phyloP scores from a whole-genome alignment of 176 grass and related monocot species.

The Oryza longistaminata region DNA sequence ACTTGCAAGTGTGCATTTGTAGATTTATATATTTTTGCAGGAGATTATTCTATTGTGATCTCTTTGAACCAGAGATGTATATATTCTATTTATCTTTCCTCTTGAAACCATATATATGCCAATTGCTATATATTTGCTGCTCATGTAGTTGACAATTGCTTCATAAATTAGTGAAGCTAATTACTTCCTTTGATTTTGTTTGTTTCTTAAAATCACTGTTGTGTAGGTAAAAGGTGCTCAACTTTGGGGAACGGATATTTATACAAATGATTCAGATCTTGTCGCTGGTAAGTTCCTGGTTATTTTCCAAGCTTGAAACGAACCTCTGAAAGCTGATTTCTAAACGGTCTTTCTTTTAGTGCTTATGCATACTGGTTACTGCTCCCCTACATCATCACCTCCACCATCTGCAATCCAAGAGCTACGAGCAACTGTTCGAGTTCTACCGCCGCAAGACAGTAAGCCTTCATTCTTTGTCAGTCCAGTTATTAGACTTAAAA shows the following conservation, averaged over 20 bases:
- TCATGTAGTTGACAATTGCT: constrained; percentile 12
- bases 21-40: not conserved
- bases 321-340: constrained; percentile 30
- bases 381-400: constrained; percentile 77
- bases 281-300: constrained; percentile 67
- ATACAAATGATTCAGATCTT: constrained; percentile 96
- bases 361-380: constrained; percentile 96
- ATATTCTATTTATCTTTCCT: not conserved
- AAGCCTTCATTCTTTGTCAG: constrained; percentile 29
- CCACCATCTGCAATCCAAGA: constrained; percentile 84
- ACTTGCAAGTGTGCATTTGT: constrained; percentile 10
- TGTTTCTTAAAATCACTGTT: constrained; percentile 28
- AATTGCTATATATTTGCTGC: not conserved
- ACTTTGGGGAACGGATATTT: constrained; percentile 93
- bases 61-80: not conserved
- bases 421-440: constrained; percentile 67
- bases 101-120: not conserved
- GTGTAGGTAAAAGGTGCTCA: constrained; percentile 96
- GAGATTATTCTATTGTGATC: constrained; percentile 25
- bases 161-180: not conserved
- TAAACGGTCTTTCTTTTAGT: constrained; percentile 55
- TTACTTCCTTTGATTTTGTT: not conserved
- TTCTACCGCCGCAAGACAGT: constrained; percentile 82
- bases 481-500: constrained; percentile 5
- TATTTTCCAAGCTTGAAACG: constrained; percentile 23